Evolutionary conservation across 306 rosid species (phyloP).

Genomic region (Vigna reflexopilosa): DNA sequence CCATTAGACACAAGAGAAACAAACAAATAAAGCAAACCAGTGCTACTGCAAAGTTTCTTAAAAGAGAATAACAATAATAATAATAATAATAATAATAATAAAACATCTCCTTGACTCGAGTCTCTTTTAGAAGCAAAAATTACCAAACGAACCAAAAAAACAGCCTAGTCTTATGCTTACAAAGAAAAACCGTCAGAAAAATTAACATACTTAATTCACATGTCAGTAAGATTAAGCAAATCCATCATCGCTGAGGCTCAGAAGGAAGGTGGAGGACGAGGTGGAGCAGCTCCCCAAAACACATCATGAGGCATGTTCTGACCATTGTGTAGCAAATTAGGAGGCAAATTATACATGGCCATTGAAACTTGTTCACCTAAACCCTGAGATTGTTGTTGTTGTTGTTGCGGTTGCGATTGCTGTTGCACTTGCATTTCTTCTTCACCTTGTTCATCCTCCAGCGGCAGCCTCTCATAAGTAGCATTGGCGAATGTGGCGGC

Average conservation of each 20-base stretch:
- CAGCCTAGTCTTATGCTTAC: constrained; percentile 50
- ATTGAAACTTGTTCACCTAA: constrained; percentile 62
- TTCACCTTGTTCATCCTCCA: constrained; percentile 63
- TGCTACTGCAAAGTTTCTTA: constrained; percentile 25
- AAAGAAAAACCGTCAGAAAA: constrained; percentile 52
- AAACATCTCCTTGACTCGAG: not conserved
- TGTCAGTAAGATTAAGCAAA: constrained; percentile 46
- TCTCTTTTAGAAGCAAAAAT: constrained; percentile 28
- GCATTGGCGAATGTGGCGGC: constrained; percentile 88
- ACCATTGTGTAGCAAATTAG: constrained; percentile 71
- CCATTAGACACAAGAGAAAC: constrained; percentile 29
- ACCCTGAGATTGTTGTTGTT: constrained; percentile 51
- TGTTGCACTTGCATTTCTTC: constrained; percentile 61
- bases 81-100: not conserved
- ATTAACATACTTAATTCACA: constrained; percentile 43
- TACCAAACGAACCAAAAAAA: constrained; percentile 35
- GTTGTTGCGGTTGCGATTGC: constrained; percentile 29
- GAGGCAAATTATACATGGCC: constrained; percentile 67
- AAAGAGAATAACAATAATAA: not conserved
- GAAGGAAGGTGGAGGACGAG: constrained; percentile 71
- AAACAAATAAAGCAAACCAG: constrained; percentile 23
- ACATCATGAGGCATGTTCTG: constrained; percentile 72
- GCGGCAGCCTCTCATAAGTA: constrained; percentile 73
- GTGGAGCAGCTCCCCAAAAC: constrained; percentile 79
- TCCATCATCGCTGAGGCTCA: constrained; percentile 33